Evolutionary conservation across 805 yeast genomes (phyloP).

Genomic region (Metschnikowia lochheadii): DNA sequence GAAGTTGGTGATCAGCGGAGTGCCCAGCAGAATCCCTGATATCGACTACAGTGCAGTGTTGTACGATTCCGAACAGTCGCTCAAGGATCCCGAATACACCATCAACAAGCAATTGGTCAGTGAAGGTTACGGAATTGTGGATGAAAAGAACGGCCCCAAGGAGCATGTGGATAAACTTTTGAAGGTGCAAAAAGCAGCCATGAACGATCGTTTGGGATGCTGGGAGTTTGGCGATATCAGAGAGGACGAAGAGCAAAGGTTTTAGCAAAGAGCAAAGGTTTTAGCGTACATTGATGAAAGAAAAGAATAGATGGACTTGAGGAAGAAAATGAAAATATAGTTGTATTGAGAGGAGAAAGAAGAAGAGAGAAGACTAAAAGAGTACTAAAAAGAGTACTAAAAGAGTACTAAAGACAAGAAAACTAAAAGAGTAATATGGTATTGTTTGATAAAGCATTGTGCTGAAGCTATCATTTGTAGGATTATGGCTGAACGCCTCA

Average conservation of each 20-base stretch:
- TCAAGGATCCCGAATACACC: slow-evolving; percentile 52
- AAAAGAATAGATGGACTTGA: background rate
- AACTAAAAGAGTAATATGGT: too few species aligned
- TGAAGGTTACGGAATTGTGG: slow-evolving; percentile 60
- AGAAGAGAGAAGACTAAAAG: background rate
- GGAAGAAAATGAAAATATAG: background rate
- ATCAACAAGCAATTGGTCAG: slow-evolving; percentile 56
- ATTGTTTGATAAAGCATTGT: too few species aligned
- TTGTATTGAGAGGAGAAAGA: background rate
- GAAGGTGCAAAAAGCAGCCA: slow-evolving; percentile 47
- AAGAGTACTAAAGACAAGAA: too few species aligned
- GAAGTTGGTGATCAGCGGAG: slow-evolving; percentile 52
- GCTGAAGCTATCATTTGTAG: too few species aligned
- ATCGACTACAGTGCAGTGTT: slow-evolving; percentile 50
- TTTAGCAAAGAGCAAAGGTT: background rate
- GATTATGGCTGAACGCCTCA: too few species aligned
- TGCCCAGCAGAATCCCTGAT: slow-evolving; percentile 35
- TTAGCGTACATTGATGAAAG: background rate
- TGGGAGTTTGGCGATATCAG: slow-evolving; percentile 77
- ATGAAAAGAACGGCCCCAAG: slow-evolving; percentile 24
- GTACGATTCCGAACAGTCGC: slow-evolving; percentile 53
- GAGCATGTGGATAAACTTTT: slow-evolving; percentile 33
- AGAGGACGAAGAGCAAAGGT: slow-evolving; percentile 42
- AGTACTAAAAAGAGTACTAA: too few species aligned
- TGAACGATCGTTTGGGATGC: slow-evolving; percentile 51